Evolutionary conservation across 192 early-diverging fungal genomes (phyloP).

Genomic region (Coemansia sp.): DNA sequence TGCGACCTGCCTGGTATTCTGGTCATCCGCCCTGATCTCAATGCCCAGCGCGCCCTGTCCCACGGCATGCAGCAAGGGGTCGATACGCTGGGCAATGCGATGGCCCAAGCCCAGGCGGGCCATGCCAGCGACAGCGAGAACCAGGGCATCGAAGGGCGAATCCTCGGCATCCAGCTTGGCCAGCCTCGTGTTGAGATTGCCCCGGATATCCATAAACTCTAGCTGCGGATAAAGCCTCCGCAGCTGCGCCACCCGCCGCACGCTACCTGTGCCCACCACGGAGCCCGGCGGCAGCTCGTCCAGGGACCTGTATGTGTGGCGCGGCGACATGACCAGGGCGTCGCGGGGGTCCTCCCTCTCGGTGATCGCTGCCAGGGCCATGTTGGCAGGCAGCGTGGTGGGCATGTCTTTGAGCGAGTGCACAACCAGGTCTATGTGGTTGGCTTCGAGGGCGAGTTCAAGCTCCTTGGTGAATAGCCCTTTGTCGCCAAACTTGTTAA

Average conservation of each 20-base stretch:
- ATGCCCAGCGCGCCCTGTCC: constrained; percentile 90
- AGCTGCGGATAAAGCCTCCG: constrained; percentile 73
- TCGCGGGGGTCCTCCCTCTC: constrained; percentile 91
- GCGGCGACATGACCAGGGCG: constrained; percentile 67
- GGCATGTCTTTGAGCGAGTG: constrained; percentile 95
- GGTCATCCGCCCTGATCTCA: constrained; percentile 74
- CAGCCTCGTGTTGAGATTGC: constrained; percentile 85
- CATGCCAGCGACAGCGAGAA: constrained; percentile 88
- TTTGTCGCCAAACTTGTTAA: constrained; percentile 89
- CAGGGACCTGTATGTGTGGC: constrained; percentile 43
- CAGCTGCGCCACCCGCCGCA: constrained; percentile 86
- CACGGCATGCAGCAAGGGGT: constrained; percentile 78
- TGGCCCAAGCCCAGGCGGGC: constrained; percentile 63
- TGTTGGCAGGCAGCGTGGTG: constrained; percentile 76
- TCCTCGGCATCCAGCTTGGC: constrained; percentile 72
- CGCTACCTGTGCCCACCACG: constrained; percentile 85
- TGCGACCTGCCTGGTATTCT: constrained; percentile 36
- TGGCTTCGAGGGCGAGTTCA: constrained; percentile 68
- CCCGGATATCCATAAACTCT: constrained; percentile 71
- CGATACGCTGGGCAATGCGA: constrained; percentile 72
- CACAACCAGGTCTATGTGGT: constrained; percentile 79
- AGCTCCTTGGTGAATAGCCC: constrained; percentile 90
- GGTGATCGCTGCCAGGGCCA: constrained; percentile 78
- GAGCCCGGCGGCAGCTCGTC: constrained; percentile 67
- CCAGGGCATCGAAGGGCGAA: constrained; percentile 70